Evolutionary conservation across 345 rosid species (phyloP).

Genomic region (Eucalyptus camaldulensis): DNA sequence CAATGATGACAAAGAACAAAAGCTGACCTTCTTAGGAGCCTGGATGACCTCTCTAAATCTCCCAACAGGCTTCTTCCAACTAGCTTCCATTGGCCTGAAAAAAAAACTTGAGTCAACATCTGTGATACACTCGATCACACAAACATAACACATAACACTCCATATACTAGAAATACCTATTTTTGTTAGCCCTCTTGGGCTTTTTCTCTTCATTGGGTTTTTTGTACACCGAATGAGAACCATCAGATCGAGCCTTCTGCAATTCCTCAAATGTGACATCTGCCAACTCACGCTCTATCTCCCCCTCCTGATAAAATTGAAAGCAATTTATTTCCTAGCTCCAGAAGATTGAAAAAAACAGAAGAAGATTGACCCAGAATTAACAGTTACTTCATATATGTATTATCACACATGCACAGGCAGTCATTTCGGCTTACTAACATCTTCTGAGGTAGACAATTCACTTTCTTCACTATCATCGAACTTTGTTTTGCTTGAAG

Average conservation of each 20-base stretch:
- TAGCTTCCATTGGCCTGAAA: slow-evolving; percentile 60
- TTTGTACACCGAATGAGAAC: slow-evolving; percentile 29
- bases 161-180: slow-evolving; percentile 20
- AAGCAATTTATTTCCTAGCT: not conserved
- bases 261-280: slow-evolving; percentile 73
- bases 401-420: not conserved
- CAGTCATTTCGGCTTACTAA: not conserved
- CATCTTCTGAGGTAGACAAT: slow-evolving; percentile 22
- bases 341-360: not conserved
- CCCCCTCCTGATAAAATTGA: slow-evolving; percentile 31
- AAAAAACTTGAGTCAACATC: not conserved
- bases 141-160: not conserved
- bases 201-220: slow-evolving; percentile 25
- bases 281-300: slow-evolving; percentile 48
- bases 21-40: slow-evolving; percentile 59
- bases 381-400: not conserved
- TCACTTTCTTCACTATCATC: slow-evolving; percentile 19
- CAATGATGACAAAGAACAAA: not conserved
- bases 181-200: slow-evolving; percentile 56
- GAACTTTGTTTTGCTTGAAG: slow-evolving; percentile 10
- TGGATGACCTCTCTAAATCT: slow-evolving; percentile 68
- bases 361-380: not conserved
- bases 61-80: slow-evolving; percentile 70
- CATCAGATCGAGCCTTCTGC: slow-evolving; percentile 61
- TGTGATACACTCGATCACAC: not conserved